Evolutionary conservation across 192 early-diverging fungal genomes (phyloP).

Genomic region (Spinellus fusiger): DNA sequence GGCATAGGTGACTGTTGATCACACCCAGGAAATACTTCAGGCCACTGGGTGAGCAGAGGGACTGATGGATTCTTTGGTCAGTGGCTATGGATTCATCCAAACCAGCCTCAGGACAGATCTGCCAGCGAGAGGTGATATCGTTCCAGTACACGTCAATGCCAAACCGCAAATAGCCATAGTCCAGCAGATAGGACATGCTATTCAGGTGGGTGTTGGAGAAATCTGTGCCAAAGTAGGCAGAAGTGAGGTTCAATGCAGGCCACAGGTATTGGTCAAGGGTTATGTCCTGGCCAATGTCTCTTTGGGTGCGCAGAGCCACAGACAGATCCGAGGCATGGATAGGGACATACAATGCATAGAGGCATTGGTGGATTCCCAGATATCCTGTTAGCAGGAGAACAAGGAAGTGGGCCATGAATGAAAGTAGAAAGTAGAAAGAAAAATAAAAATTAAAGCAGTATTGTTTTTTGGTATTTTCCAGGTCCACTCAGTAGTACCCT

Average conservation of each 20-base stretch:
- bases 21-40: not conserved
- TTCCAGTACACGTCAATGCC: conserved; percentile 30
- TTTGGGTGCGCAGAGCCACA: not conserved
- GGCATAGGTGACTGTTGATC: not conserved
- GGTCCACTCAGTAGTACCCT: too few species aligned
- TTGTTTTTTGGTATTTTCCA: not conserved
- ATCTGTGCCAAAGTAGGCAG: conserved; percentile 24
- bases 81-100: not conserved
- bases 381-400: too few species aligned
- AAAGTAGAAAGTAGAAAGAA: not conserved
- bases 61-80: not conserved
- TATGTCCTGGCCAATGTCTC: conserved; percentile 25
- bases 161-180: conserved; percentile 17
- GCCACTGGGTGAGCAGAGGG: not conserved
- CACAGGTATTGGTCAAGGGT: conserved; percentile 22
- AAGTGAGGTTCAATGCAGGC: conserved; percentile 23
- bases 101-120: conserved; percentile 14
- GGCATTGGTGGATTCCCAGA: not conserved
- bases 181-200: not conserved
- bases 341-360: not conserved
- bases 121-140: conserved; percentile 5
- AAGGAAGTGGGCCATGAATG: too few species aligned
- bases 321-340: not conserved
- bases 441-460: not conserved
- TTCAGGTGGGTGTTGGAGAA: conserved; percentile 6